Base-by-base conservation (phyloP, 2,329 filamentous ascomycete species). In the Colletotrichum endophyticum region DNA sequence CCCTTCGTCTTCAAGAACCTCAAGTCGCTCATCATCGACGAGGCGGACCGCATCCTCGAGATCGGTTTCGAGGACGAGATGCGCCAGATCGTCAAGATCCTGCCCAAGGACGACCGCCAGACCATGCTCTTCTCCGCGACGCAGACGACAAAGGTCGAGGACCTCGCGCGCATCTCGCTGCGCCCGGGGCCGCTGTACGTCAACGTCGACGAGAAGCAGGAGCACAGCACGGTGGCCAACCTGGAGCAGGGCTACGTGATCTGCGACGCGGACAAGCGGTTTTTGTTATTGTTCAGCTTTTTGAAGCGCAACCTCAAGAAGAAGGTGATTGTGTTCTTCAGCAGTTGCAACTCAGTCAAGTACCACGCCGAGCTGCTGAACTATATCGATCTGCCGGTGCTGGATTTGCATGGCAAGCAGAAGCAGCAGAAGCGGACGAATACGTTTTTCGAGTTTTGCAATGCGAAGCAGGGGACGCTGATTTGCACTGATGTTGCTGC, bases 371-470 rank as follows among this genome's bases (percentile, higher is more conserved):
- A 99, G 85, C 92, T 99, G 32, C 92, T 99, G 80, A 99, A 99
- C 88, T 99, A 98, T 87, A 98, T 99, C 81, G 97, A 99, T 85
- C 91, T 98, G 56, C 96, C 95, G 7, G 95, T 98, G 4, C 90
- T 98, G 59, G 94, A 95, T 80, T 89, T 98, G 9, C 95, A 98
- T 85, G 97, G 96, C 80, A 98, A 99, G 87, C 95, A 98, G 87
- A 99, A 99, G 87, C 97, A 99, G 86, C 96, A 98, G 86, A 98
- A 98, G 86, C 95, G 97, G n/a, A 99, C 97, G 28, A 98, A 98
- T 83, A 98, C 96, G 1, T 99, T 99, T 85, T 99, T 99, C 85
- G 96, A 99, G 84, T 99, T 99, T 84, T 90, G 88, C 84, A 91
- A 91, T 78, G 89, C 96, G 22, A 93, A 93, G 79, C 92, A 94